A percentile compares a stretch with the other conserved stretches of the same genome.
Evolutionary conservation across 2,329 filamentous ascomycete species (phyloP).

Genomic region (Byssoonygena ceratinophila): DNA sequence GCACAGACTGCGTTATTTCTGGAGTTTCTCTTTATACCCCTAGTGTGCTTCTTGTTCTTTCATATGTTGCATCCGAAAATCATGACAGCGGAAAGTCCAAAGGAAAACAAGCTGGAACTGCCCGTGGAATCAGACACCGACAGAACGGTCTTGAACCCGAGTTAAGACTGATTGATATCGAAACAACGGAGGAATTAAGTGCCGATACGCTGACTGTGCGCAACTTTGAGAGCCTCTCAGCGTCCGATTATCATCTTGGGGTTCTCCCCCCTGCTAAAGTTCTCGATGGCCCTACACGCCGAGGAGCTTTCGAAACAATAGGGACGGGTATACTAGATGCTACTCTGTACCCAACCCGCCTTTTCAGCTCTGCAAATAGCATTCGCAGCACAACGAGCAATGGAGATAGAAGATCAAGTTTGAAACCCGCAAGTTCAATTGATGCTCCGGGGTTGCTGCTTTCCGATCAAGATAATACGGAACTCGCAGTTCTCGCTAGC

Average conservation of each 20-base stretch:
- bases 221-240: slow-evolving; percentile 73
- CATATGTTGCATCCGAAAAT: slow-evolving; percentile 68
- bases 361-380: slow-evolving; percentile 81
- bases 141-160: slow-evolving; percentile 78
- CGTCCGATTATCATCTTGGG: slow-evolving; percentile 83
- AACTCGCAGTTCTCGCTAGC: slow-evolving; percentile 40
- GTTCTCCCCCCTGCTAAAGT: slow-evolving; percentile 68
- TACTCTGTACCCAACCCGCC: slow-evolving; percentile 71
- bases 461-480: slow-evolving; percentile 29
- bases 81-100: slow-evolving; percentile 45
- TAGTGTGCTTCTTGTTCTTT: slow-evolving; percentile 79
- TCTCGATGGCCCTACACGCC: slow-evolving; percentile 52
- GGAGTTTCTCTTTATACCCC: slow-evolving; percentile 94
- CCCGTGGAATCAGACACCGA: slow-evolving; percentile 57
- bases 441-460: slow-evolving; percentile 44
- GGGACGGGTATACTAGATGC: slow-evolving; percentile 75
- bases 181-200: slow-evolving; percentile 70
- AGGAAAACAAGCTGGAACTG: slow-evolving; percentile 34
- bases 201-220: slow-evolving; percentile 78
- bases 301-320: slow-evolving; percentile 65
- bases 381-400: slow-evolving; percentile 48
- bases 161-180: slow-evolving; percentile 78
- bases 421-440: slow-evolving; percentile 42
- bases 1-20: slow-evolving; percentile 95
- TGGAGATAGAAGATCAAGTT: slow-evolving; percentile 49